Evolutionary conservation across 805 yeast species (phyloP).

Genomic region (Dipodascopsis uninucleata): DNA sequence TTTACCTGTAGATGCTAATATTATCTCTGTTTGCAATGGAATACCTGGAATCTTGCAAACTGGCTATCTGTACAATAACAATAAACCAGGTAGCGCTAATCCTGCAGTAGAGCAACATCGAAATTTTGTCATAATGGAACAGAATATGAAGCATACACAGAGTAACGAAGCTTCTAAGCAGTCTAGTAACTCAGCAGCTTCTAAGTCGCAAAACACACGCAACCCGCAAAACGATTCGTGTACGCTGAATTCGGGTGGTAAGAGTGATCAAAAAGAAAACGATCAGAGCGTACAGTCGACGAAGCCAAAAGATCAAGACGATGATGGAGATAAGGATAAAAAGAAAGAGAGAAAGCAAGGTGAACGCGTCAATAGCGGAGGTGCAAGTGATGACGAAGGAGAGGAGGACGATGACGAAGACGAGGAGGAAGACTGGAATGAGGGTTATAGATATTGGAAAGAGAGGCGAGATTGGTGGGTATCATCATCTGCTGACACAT

Average conservation of each 20-base stretch:
- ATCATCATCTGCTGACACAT: neutral
- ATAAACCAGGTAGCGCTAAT: neutral
- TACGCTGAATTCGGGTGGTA: neutral
- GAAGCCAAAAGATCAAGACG: no score
- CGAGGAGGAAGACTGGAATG: slow-evolving; percentile 43
- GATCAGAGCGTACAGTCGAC: neutral
- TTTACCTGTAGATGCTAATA: slow-evolving; percentile 6
- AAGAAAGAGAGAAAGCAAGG: slow-evolving; percentile 1
- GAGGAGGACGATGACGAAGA: slow-evolving; percentile 25
- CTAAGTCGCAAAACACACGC: no score
- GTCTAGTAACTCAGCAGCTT: no score
- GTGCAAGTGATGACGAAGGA: slow-evolving; percentile 22
- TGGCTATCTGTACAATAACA: neutral
- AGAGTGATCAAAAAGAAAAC: neutral
- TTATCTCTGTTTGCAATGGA: no score
- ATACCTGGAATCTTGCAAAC: neutral
- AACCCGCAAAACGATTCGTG: neutral
- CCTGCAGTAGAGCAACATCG: neutral
- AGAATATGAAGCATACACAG: neutral
- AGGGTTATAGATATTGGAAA: slow-evolving; percentile 67
- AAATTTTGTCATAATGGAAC: neutral
- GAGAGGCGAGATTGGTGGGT: slow-evolving; percentile 66
- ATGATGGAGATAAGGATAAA: no score
- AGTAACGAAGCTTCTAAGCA: no score
- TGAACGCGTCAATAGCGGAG: slow-evolving; percentile 1